Percentiles rank a stretch among this genome's conserved stretches.
phyloP scores from a whole-genome alignment of 2,329 filamentous ascomycete genomes.

The Hirsutella rhossiliensis region DNA sequence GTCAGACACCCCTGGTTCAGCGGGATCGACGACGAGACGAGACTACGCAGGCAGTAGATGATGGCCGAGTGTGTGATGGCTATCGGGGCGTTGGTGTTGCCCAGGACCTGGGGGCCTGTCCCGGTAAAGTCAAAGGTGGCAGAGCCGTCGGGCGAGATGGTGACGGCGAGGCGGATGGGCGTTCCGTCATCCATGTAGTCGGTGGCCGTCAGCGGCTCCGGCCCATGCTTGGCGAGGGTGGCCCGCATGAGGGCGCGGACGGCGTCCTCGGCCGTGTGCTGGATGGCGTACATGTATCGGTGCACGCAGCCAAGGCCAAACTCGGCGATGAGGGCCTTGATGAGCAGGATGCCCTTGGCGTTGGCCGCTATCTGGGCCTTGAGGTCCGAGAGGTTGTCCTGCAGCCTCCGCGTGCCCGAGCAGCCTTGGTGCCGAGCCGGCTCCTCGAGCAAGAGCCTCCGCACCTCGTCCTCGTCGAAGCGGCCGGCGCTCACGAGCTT shows the following conservation, averaged over 20 bases:
- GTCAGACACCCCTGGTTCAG: conserved; percentile 77
- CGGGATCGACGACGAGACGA: conserved; percentile 73
- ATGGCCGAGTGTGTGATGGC: conserved; percentile 43
- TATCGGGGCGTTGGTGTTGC: conserved; percentile 20
- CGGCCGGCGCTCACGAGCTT: conserved; percentile 65
- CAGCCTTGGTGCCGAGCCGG: conserved; percentile 66
- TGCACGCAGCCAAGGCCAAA: conserved; percentile 62
- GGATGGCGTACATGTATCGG: conserved; percentile 36
- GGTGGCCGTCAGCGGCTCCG: conserved; percentile 13
- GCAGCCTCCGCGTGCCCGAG: conserved; percentile 64
- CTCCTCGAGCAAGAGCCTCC: conserved; percentile 57
- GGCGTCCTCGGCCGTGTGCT: conserved; percentile 37
- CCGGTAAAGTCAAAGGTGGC: conserved; percentile 48
- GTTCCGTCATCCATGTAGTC: conserved; percentile 78
- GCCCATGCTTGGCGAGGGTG: conserved; percentile 6
- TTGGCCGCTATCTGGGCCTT: conserved; percentile 83
- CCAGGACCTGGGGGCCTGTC: conserved; percentile 17
- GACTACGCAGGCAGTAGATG: conserved; percentile 72
- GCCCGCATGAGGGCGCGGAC: conserved; percentile 42
- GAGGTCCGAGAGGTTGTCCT: conserved; percentile 76
- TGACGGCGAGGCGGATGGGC: conserved; percentile 62
- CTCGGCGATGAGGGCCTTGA: conserved; percentile 58
- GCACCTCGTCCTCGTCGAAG: conserved; percentile 69
- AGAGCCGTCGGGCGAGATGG: conserved; percentile 62
- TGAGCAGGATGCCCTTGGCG: conserved; percentile 72